These are phyloP conservation scores for Chrysosphaeria jannelii DNA, from an alignment of 2,329 filamentous ascomycete species.

Conservation along the genomic window DNA sequence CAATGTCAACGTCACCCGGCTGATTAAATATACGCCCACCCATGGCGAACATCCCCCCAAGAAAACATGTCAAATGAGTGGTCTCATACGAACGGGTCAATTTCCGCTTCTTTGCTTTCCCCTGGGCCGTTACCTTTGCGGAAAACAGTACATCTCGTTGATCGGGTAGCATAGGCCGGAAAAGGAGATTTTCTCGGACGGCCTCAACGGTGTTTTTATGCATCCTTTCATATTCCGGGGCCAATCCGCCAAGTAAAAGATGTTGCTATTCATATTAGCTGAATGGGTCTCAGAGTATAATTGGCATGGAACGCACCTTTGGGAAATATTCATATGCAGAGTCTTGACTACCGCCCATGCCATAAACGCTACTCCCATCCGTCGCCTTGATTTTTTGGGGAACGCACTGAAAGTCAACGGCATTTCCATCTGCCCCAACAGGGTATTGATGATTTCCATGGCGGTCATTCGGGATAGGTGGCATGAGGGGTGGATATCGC, in stretches of 20 bases:
- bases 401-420: slow-evolving; percentile 17
- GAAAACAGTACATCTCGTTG: slow-evolving; percentile 43
- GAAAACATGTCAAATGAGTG: slow-evolving; percentile 34
- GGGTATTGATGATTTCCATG: too few relatives aligned
- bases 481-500: too few relatives aligned
- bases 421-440: too few relatives aligned
- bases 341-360: slow-evolving; percentile 35
- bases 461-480: too few relatives aligned
- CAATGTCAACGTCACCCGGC: slow-evolving; percentile 29
- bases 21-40: slow-evolving; percentile 29
- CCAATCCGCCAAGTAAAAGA: slow-evolving; percentile 44
- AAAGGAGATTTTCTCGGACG: slow-evolving; percentile 45
- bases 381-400: slow-evolving; percentile 25
- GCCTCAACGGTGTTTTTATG: slow-evolving; percentile 38
- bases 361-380: slow-evolving; percentile 16
- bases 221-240: slow-evolving; percentile 40
- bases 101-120: slow-evolving; percentile 12
- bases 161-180: slow-evolving; percentile 36
- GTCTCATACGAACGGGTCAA: slow-evolving; percentile 24
- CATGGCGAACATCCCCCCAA: slow-evolving; percentile 39
- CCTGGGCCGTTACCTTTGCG: slow-evolving; percentile 23
- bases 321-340: slow-evolving; percentile 45
- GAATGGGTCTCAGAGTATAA: not conserved
- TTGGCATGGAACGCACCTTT: slow-evolving; percentile 11
- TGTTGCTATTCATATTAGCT: slow-evolving; percentile 22